Evolutionary conservation across 306 rosid genomes (phyloP).

Genomic region (Glycine tomentella): DNA sequence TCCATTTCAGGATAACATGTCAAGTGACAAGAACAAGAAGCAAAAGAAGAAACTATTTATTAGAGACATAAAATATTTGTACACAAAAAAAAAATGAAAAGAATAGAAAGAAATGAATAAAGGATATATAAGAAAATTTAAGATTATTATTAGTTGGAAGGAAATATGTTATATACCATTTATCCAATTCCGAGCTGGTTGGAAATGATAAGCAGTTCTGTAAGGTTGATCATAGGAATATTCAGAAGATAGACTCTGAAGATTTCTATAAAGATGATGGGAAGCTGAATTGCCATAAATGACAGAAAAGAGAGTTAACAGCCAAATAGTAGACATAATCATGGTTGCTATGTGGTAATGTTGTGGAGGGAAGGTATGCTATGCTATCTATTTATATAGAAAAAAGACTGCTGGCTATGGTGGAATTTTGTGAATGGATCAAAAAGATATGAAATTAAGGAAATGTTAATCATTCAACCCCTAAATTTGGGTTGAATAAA

Average conservation of each 20-base stretch:
- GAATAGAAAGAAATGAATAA: too few species aligned
- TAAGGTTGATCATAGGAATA: constrained; percentile 64
- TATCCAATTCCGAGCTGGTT: constrained; percentile 91
- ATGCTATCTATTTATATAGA: constrained; percentile 33
- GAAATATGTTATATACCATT: constrained; percentile 60
- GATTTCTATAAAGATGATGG: constrained; percentile 6
- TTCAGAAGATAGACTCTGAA: constrained; percentile 45
- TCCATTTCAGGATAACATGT: constrained; percentile 48
- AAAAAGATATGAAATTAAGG: too few species aligned
- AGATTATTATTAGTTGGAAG: too few species aligned
- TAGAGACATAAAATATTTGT: constrained; percentile 47
- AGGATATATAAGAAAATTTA: too few species aligned
- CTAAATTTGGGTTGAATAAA: too few species aligned
- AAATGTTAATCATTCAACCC: too few species aligned
- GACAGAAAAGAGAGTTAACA: constrained; percentile 48
- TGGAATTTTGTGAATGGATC: background rate
- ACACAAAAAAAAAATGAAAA: background rate
- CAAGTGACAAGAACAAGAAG: constrained; percentile 31
- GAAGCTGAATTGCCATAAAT: background rate
- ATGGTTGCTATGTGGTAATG: constrained; percentile 22
- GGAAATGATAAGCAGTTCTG: constrained; percentile 91
- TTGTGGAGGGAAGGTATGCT: background rate
- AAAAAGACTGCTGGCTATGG: background rate
- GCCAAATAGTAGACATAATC: constrained; percentile 45
- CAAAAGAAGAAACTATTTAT: constrained; percentile 17